phyloP scores from a whole-genome alignment of 2,329 filamentous ascomycete species.

The Penicillium sp. region DNA sequence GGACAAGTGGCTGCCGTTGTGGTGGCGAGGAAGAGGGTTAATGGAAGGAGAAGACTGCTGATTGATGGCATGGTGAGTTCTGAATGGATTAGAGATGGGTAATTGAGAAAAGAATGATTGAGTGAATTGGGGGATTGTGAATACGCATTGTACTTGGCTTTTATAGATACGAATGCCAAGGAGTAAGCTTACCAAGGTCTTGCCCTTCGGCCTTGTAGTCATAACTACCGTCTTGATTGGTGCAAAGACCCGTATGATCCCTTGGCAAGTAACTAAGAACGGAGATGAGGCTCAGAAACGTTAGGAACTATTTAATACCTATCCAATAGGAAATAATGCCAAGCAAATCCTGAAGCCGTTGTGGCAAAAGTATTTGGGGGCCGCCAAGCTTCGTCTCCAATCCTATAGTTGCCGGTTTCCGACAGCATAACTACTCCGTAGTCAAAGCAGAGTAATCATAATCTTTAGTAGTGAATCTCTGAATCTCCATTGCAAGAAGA shows the following conservation, averaged over 20 bases:
- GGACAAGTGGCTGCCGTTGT: not conserved
- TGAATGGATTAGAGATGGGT: not conserved
- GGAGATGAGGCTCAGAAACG: not conserved
- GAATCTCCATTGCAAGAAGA: constrained; percentile 4
- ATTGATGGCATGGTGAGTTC: not conserved
- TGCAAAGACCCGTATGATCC: not conserved
- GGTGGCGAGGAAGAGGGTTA: not conserved
- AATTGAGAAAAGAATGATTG: too few relatives aligned
- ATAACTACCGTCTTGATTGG: not conserved
- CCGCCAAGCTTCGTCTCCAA: too few relatives aligned
- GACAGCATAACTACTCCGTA: not conserved
- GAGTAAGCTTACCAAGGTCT: not conserved
- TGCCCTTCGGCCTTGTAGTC: not conserved
- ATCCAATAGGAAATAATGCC: too few relatives aligned
- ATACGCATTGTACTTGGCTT: not conserved
- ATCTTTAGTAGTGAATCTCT: not conserved
- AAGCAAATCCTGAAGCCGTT: too few relatives aligned
- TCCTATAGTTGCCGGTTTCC: too few relatives aligned
- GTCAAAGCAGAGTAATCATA: not conserved
- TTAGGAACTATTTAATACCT: too few relatives aligned
- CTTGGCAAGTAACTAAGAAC: not conserved
- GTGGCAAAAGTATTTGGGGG: too few relatives aligned
- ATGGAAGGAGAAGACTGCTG: not conserved
- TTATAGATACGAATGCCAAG: not conserved
- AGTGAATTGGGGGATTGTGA: not conserved